Percentiles rank a stretch among this genome's conserved stretches.
Evolutionary conservation across 2,329 filamentous ascomycete genomes (phyloP).

Genomic region (Xylaria sp.): DNA sequence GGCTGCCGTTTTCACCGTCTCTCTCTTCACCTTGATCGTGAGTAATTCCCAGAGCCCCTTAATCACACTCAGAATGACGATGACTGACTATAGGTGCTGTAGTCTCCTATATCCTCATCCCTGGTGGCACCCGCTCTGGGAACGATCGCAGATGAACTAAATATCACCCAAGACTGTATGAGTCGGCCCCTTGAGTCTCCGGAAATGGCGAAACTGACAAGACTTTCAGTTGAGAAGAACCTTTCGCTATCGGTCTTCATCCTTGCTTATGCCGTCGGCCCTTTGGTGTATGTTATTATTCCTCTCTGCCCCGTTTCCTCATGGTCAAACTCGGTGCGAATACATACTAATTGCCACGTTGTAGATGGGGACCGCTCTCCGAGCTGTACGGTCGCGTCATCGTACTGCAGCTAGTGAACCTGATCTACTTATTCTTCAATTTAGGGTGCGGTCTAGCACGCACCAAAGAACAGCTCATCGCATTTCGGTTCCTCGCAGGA

Average conservation of each 20-base stretch:
- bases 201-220: constrained; percentile 17
- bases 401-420: constrained; percentile 63
- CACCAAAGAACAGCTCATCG: constrained; percentile 63
- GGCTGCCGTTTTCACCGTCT: constrained; percentile 64
- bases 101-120: constrained; percentile 66
- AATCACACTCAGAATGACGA: background rate
- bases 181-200: background rate
- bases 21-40: constrained; percentile 56
- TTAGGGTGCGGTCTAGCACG: constrained; percentile 66
- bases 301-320: background rate
- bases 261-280: constrained; percentile 63
- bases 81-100: background rate
- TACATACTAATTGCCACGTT: constrained; percentile 1
- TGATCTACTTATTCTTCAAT: constrained; percentile 64
- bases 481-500: constrained; percentile 67
- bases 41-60: background rate
- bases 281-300: constrained; percentile 53
- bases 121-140: constrained; percentile 64
- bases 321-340: background rate
- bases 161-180: constrained; percentile 55
- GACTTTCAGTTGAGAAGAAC: constrained; percentile 50
- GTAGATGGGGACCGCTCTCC: constrained; percentile 59
- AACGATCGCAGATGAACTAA: constrained; percentile 63
- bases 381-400: constrained; percentile 66
- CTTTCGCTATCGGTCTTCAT: constrained; percentile 62